Conservation (phyloP, 2,329 filamentous ascomycete species). For the Parascedosporium putredinis region DNA sequence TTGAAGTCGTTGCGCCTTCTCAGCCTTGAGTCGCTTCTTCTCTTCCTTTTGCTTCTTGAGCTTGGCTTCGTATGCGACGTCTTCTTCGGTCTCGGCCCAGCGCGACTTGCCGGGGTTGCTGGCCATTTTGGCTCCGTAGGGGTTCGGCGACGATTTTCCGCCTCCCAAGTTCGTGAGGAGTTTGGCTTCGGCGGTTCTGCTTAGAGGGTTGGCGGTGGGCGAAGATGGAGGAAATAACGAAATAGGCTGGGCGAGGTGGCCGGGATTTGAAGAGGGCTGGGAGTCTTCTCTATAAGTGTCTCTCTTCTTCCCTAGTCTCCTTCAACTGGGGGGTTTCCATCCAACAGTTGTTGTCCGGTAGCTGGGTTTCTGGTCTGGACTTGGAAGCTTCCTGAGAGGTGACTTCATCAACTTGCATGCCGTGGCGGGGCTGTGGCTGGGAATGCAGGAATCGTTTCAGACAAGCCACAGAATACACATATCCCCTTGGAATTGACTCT, state of each 20-base stretch:
- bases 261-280: no score
- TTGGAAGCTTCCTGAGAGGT: background rate
- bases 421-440: background rate
- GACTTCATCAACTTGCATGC: background rate
- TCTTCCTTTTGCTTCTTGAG: slow-evolving; percentile 77
- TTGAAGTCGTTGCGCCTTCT: slow-evolving; percentile 60
- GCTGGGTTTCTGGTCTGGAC: background rate
- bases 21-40: slow-evolving; percentile 73
- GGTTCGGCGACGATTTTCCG: slow-evolving; percentile 10
- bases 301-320: no score
- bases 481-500: no score
- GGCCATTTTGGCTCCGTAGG: slow-evolving; percentile 35
- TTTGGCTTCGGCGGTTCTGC: no score
- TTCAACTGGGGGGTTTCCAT: no score
- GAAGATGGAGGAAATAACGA: no score
- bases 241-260: no score
- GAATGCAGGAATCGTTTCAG: no score
- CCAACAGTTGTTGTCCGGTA: no score
- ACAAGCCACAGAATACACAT: no score
- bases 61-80: slow-evolving; percentile 61
- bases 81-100: slow-evolving; percentile 80
- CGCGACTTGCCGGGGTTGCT: slow-evolving; percentile 54
- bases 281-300: no score
- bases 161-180: background rate
- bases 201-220: no score